Conservation (phyloP, 1,284 basidiomycete species). For the Ustilago cynodontis region DNA sequence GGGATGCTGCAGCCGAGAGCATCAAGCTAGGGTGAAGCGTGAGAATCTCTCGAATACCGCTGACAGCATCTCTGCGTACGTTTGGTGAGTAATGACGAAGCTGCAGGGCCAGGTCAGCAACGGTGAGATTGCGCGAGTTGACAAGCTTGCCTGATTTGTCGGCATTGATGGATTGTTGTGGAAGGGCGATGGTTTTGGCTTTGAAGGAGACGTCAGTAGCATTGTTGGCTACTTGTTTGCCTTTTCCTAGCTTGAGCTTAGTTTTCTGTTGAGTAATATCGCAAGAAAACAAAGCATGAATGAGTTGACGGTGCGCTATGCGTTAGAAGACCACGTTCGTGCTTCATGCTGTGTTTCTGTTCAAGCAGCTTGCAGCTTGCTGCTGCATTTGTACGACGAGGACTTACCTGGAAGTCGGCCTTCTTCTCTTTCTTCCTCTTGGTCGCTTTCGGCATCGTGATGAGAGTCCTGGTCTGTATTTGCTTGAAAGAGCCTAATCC, state of each 20-base stretch:
- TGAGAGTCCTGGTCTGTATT: not conserved
- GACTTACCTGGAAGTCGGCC: constrained; percentile 50
- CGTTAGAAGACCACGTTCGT: not conserved
- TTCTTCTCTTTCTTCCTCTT: constrained; percentile 54
- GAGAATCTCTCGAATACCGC: constrained; percentile 84
- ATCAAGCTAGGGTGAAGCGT: constrained; percentile 77
- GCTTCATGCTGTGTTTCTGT: not conserved
- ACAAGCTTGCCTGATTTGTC: constrained; percentile 55
- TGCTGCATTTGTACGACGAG: not conserved
- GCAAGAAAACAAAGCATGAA: not conserved
- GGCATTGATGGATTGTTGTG: constrained; percentile 61
- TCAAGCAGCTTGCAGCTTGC: not conserved
- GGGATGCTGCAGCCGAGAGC: constrained; percentile 75
- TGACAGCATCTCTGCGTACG: constrained; percentile 83
- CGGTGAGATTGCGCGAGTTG: constrained; percentile 75
- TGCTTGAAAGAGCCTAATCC: not conserved
- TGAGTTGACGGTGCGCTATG: not conserved
- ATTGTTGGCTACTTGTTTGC: constrained; percentile 85
- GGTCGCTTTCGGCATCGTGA: constrained; percentile 50
- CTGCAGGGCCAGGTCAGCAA: constrained; percentile 83
- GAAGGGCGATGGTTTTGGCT: constrained; percentile 73
- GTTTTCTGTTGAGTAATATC: constrained; percentile 79
- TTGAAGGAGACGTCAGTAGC: constrained; percentile 96
- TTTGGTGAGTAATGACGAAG: constrained; percentile 85
- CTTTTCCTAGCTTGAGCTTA: constrained; percentile 94